phyloP scores from a whole-genome alignment of 2,329 filamentous ascomycete genomes.

The Thelonectria olida region DNA sequence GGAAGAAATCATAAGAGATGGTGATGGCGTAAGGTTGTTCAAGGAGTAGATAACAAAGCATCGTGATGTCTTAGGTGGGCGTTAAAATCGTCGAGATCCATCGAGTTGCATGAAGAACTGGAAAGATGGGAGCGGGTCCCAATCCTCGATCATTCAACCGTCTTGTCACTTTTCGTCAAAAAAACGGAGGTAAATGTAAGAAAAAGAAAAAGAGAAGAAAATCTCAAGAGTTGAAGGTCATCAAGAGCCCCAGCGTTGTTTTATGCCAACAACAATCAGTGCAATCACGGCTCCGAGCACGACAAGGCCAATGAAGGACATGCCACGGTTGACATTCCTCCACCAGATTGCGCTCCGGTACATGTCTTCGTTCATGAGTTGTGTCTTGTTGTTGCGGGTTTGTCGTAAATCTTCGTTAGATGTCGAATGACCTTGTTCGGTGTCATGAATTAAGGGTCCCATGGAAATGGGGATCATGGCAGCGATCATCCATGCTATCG shows the following conservation, averaged over 20 bases:
- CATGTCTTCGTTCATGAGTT: constrained; percentile 53
- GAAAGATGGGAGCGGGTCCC: constrained; percentile 5
- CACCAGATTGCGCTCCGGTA: constrained; percentile 67
- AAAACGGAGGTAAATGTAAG: constrained; percentile 1
- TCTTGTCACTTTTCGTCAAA: constrained; percentile 25
- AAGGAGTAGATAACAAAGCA: constrained; percentile 13
- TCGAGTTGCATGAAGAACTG: constrained; percentile 26
- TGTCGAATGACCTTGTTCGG: constrained; percentile 55
- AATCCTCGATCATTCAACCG: constrained; percentile 29
- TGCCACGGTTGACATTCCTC: constrained; percentile 66
- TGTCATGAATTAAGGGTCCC: constrained; percentile 61
- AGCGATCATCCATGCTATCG: constrained; percentile 80
- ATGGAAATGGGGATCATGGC: constrained; percentile 77
- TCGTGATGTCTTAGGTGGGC: constrained; percentile 37
- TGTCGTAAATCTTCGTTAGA: constrained; percentile 51
- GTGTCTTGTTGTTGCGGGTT: constrained; percentile 45
- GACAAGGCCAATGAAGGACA: constrained; percentile 65
- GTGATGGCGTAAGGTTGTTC: not conserved
- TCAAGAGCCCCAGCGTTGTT: constrained; percentile 56
- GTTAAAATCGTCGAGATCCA: constrained; percentile 39
- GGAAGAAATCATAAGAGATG: constrained; percentile 15
- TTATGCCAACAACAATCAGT: constrained; percentile 62
- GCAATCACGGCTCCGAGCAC: constrained; percentile 62
- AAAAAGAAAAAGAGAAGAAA: not conserved
- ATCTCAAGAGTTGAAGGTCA: too few species aligned